Base-by-base conservation (phyloP, 1,139 yeast genomes). In the Spathaspora sp. region DNA sequence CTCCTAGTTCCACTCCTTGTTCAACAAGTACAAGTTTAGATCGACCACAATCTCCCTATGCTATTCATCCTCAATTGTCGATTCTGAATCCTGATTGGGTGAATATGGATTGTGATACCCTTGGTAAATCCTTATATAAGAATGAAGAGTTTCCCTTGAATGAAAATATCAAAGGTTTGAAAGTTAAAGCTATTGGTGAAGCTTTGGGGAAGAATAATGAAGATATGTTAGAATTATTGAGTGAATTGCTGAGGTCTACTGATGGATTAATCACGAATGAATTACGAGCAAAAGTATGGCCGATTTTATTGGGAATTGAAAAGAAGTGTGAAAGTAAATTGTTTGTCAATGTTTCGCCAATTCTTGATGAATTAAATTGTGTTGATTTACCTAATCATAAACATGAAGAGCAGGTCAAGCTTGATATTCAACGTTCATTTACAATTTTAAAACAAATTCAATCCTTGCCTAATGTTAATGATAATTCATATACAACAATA, bases 401-500 rank as follows among this genome's bases (percentile, higher is more conserved):
- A 39, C 97, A 90, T 58, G 93, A 87, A 59, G 80, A 77, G 15
- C 99, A 93, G 64, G 90, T 90, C 1, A 64, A 68, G 44, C 74
- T 89, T 46, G 99, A 91, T 64, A 84, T 89, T 6, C 79, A 80
- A 24, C 67, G 98, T 38, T 81, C 95, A 10, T 87, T 85, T 58
- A 73, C 80, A 1, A 63, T 70, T 36, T 61, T 68, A 29, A 59
- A 61, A 27, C 75, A 70, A 42, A 56, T 64, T 40, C 68, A 59
- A 44, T 57, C 65, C 9, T 50, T 60, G 3, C 58, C 51, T 29
- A 15, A 31, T 8, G 47, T 56, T 1, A 54, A 50, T 23, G 48
- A 53, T 37, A 63, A 62, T n/a, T 68, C 74, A 3, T 70, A 59
- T 50, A 60, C 77, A 15, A 63, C 68, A 7, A 67, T 71, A 17